Evolutionary conservation across 2,329 filamentous ascomycete species (phyloP).

Genomic region (Madurella fahalii): DNA sequence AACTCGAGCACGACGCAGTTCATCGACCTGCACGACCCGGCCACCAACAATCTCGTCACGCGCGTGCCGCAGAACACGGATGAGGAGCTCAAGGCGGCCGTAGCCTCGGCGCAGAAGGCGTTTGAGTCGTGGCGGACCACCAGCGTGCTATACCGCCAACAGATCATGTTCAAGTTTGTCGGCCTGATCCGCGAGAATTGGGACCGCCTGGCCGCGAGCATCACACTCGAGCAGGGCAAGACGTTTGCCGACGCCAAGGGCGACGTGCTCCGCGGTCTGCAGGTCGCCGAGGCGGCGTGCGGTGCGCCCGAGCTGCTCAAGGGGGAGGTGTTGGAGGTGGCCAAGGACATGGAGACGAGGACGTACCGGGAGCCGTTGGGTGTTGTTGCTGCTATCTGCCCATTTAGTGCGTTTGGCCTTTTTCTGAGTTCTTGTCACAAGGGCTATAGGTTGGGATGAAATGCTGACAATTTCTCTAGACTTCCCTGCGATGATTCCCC

Average conservation of each 20-base stretch:
- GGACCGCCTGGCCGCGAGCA: conserved; percentile 79
- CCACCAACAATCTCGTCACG: conserved; percentile 81
- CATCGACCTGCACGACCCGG: conserved; percentile 78
- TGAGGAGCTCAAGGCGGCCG: conserved; percentile 68
- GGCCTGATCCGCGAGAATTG: conserved; percentile 76
- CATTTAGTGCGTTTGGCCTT: conserved; percentile 63
- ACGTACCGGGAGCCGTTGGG: conserved; percentile 78
- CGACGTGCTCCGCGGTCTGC: conserved; percentile 75
- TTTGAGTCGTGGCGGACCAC: conserved; percentile 71
- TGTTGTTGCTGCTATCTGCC: conserved; percentile 79
- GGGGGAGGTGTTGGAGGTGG: conserved; percentile 78
- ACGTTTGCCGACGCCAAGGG: conserved; percentile 79
- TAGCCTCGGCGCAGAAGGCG: conserved; percentile 70
- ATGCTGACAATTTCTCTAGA: conserved; percentile 43
- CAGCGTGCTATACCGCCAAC: conserved; percentile 69
- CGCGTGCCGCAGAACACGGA: conserved; percentile 78
- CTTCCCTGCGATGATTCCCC: conserved; percentile 87
- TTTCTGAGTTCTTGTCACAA: not conserved
- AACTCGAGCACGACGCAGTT: conserved; percentile 64
- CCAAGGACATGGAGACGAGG: conserved; percentile 86
- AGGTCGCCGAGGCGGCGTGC: conserved; percentile 80
- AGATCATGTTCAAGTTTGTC: conserved; percentile 86
- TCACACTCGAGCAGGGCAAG: conserved; percentile 85
- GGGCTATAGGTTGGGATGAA: not conserved
- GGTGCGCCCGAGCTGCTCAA: conserved; percentile 77